phyloP scores from a whole-genome alignment of 208 protist genomes.

The Trypanosoma mega region DNA sequence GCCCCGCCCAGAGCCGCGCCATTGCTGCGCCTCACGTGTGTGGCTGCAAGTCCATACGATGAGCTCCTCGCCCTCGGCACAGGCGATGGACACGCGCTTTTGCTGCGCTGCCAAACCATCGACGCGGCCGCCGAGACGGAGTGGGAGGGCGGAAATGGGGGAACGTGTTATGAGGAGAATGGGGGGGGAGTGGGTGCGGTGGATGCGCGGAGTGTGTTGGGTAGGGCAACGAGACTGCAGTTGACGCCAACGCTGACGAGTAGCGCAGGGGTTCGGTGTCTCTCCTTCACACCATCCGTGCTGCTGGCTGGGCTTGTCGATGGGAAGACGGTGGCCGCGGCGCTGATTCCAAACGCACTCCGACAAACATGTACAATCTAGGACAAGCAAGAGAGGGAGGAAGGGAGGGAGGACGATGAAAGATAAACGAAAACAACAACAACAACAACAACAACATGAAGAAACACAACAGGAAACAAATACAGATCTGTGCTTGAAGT shows the following conservation, averaged over 20 bases:
- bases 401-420: neutral
- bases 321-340: constrained; percentile 70
- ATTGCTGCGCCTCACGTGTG: constrained; percentile 33
- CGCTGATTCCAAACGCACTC: constrained; percentile 42
- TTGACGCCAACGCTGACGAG: constrained; percentile 35
- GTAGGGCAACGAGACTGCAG: constrained; percentile 39
- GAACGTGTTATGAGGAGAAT: no score
- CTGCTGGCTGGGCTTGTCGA: constrained; percentile 75
- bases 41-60: constrained; percentile 67
- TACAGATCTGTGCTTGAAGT: no score
- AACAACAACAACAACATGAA: no score
- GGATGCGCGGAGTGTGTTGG: constrained; percentile 24
- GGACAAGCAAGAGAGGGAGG: no score
- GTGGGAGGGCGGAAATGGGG: neutral
- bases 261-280: constrained; percentile 40
- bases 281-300: constrained; percentile 79
- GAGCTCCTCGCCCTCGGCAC: constrained; percentile 75
- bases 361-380: constrained; percentile 16
- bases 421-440: neutral
- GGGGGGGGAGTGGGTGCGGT: no score
- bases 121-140: constrained; percentile 7
- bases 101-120: constrained; percentile 35
- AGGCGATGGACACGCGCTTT: constrained; percentile 46
- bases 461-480: neutral
- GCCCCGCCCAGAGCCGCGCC: neutral